phyloP scores from a whole-genome alignment of 202 grass and related monocot species.

The Eragrostis tef region DNA sequence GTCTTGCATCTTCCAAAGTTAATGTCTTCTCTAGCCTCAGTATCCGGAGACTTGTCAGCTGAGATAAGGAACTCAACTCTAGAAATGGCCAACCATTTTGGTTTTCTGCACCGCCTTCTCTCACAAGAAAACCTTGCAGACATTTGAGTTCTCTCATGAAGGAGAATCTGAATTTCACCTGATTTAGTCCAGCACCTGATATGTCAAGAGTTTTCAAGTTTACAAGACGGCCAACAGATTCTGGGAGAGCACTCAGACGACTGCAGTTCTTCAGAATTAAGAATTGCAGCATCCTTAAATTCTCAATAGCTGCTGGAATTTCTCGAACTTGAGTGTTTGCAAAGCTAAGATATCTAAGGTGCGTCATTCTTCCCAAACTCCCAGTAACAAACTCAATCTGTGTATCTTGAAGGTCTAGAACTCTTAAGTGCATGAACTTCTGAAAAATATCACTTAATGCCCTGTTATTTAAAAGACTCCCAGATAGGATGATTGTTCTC shows the following conservation, averaged over 20 bases:
- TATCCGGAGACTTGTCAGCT: slow-evolving; percentile 62
- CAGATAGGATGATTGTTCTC: slow-evolving; percentile 66
- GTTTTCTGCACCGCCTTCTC: slow-evolving; percentile 30
- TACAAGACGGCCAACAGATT: slow-evolving; percentile 53
- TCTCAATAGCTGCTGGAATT: slow-evolving; percentile 54
- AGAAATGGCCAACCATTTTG: slow-evolving; percentile 49
- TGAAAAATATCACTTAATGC: slow-evolving; percentile 50
- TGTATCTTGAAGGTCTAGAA: slow-evolving; percentile 68
- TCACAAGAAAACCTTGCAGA: slow-evolving; percentile 57
- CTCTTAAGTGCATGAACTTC: slow-evolving; percentile 52
- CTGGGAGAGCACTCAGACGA: slow-evolving; percentile 51
- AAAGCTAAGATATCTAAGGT: slow-evolving; percentile 74
- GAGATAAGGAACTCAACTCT: slow-evolving; percentile 51
- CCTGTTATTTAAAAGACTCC: slow-evolving; percentile 49
- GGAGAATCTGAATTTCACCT: slow-evolving; percentile 49
- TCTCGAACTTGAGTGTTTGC: slow-evolving; percentile 56
- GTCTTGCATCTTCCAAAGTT: slow-evolving; percentile 28
- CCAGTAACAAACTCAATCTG: slow-evolving; percentile 49
- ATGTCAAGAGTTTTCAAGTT: slow-evolving; percentile 65
- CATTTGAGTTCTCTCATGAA: slow-evolving; percentile 54
- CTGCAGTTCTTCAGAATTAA: slow-evolving; percentile 62
- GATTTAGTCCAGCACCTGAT: slow-evolving; percentile 36
- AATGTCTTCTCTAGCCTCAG: slow-evolving; percentile 41
- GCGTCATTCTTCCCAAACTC: slow-evolving; percentile 50
- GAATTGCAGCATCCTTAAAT: slow-evolving; percentile 59